Conservation (phyloP, 768 basidiomycete genomes). For the Leccinum aurantiacum region DNA sequence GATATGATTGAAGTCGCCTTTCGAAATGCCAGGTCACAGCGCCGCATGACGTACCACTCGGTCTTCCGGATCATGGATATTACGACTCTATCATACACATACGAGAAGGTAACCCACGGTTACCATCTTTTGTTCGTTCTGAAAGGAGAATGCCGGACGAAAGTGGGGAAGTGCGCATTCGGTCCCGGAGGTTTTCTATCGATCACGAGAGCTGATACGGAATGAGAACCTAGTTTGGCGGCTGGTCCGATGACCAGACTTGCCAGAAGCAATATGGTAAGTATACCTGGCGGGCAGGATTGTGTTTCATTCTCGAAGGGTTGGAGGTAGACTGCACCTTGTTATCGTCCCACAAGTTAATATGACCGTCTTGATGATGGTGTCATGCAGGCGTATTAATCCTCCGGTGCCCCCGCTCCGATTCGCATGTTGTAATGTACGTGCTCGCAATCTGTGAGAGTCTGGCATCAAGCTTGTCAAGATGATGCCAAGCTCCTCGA, state of each 20-base stretch:
- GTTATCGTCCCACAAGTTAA: neutral
- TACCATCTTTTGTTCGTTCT: neutral
- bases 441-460: neutral
- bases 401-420: neutral
- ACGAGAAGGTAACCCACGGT: neutral
- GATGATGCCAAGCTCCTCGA: neutral
- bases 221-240: neutral
- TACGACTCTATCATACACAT: neutral
- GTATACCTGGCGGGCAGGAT: neutral
- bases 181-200: neutral
- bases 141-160: neutral
- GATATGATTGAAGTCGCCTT: neutral
- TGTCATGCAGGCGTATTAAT: neutral
- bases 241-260: neutral
- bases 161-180: neutral
- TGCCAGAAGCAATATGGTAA: neutral
- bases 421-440: neutral
- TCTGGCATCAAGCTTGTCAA: neutral
- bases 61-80: neutral
- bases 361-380: neutral
- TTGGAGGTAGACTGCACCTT: neutral
- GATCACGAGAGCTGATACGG: neutral
- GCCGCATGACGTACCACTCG: neutral
- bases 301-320: neutral
- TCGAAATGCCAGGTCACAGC: too few species aligned